phyloP scores from a whole-genome alignment of 768 basidiomycete species.

The Boletus bicolor region DNA sequence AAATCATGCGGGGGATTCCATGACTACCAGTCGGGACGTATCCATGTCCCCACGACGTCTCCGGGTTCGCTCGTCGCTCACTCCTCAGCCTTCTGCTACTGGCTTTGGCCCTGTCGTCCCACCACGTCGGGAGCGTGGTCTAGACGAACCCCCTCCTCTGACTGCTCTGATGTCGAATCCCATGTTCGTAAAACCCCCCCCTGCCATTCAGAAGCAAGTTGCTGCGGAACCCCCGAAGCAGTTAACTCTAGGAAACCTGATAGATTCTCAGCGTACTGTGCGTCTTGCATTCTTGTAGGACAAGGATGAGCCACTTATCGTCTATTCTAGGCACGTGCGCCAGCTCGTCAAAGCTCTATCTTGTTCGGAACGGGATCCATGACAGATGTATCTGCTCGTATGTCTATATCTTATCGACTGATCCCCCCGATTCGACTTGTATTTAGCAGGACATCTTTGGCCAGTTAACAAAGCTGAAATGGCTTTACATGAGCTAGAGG shows the following conservation, averaged over 20 bases:
- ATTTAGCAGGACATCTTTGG: conserved; percentile 26
- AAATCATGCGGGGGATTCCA: conserved; percentile 15
- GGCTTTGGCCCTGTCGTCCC: conserved; percentile 42
- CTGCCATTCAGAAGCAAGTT: conserved; percentile 23
- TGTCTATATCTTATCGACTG: conserved; percentile 12
- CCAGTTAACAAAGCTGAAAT: conserved; percentile 57
- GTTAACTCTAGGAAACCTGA: conserved; percentile 56
- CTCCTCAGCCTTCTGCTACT: conserved; percentile 56
- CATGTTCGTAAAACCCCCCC: conserved; percentile 64
- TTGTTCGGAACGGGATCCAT: conserved; percentile 42
- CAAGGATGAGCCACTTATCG: background rate
- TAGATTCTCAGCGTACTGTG: conserved; percentile 55
- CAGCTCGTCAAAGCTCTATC: conserved; percentile 50
- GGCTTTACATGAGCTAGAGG: conserved; percentile 67
- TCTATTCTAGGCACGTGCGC: conserved; percentile 43
- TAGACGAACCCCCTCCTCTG: conserved; percentile 69
- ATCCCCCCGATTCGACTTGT: conserved; percentile 15
- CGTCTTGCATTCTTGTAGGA: conserved; percentile 24
- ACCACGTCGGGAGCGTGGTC: conserved; percentile 43
- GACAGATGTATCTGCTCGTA: conserved; percentile 33
- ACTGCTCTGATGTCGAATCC: conserved; percentile 61
- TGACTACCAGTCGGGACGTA: conserved; percentile 32
- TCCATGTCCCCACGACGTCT: conserved; percentile 47
- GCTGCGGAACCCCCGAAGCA: conserved; percentile 29
- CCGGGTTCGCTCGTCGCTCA: conserved; percentile 65